Base-by-base conservation (phyloP, 2,329 filamentous ascomycete genomes). In the Microdochium trichocladiopsis region DNA sequence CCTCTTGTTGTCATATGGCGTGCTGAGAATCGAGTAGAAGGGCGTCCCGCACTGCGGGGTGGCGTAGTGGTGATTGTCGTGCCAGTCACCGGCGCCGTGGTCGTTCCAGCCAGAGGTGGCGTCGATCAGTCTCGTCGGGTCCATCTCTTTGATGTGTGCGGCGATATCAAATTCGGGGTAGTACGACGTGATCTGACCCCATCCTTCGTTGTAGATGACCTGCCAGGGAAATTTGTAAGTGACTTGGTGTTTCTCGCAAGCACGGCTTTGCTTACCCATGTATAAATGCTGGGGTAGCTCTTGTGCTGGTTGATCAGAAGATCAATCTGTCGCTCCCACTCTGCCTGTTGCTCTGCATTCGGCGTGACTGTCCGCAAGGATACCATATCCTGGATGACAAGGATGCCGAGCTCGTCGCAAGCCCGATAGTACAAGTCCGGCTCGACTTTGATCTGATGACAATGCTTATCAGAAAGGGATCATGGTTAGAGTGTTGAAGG, bases 361-460 rank as follows among this genome's bases (percentile, higher is more conserved):
- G 77, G 72, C 23, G 60, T 64, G 2, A 61, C 50, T 60, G 61
- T 12, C 58, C 62, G 43, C 52, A 87, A 66, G 2, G 83, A 77
- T 0, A 85, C 85, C 86, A 89, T 89, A 55, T 89, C 86, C 61
- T 88, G 86, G 48, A 88, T 82, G 5, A 89, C 75, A 24, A 88
- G 64, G 16, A 88, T 64, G 1, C 86, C 86, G 2, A 88, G 65
- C 54, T 82, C 73, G 49, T 89, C 86, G 53, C 82, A 86, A 4
- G 85, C 83, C 18, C 78, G 76, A 62, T 88, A 88, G 63, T 84
- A 89, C 6, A 88, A 64, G 12, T 83, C 82, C 0, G 80, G 75
- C 58, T 87, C 84, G 6, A 87, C 73, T 66, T 88, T 88, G 69
- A 87, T 84, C 79, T 73, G 43, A 18, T 49, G 49, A 25, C 8